Base-by-base conservation (phyloP, 352 stramenopile genomes). In the Pilasporangium apinafurcum region DNA sequence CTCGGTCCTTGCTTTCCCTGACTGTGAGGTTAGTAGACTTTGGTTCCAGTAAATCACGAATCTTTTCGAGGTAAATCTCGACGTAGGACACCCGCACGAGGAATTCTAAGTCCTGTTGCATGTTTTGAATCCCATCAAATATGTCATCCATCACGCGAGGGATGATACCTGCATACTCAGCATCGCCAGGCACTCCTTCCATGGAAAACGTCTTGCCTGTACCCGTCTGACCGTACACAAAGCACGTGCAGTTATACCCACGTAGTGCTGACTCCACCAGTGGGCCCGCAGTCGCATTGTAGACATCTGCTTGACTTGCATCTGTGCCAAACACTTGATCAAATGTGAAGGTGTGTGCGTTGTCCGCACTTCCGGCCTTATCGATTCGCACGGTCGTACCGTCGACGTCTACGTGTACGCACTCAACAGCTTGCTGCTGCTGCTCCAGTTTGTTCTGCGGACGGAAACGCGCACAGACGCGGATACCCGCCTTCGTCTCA, bases 21-120 rank as follows among this genome's bases (percentile, higher is more conserved):
- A 86, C 63, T 24, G 58, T 83, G 33, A 89, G 53, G 28, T 84
- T 84, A 28, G 55, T 83, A 1, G 56, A 70, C 10, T 59, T 41
- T 10, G 73, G 68, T 37, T 80, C 62, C 14, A 99, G 77, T 32
- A 99, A 65, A 65, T 99, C 97, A 7, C 90, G 70, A 26, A 99
- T 96, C 48, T 98, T 95, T 64, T 99, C 96, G 51, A 99, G 96
- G 77, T 99, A 99, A 51, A 99, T 98, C 62, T 99, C 96, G 34
- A 99, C 72, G 65, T 98, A 99, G 20, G 89, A 98, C n/a, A 96
- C 92, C 26, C 94, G 75, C 18, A 99, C 75, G 21, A 98, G 75
- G 65, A 98, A 99, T 47, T 97, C 71, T 29, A 89, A 66, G 30
- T 86, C 69, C 10, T 58, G 50, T 48, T 86, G 71, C 62, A 84